Evolutionary conservation across 2,329 filamentous ascomycete genomes (phyloP).

Genomic region (Colletotrichum neosansevieriae): DNA sequence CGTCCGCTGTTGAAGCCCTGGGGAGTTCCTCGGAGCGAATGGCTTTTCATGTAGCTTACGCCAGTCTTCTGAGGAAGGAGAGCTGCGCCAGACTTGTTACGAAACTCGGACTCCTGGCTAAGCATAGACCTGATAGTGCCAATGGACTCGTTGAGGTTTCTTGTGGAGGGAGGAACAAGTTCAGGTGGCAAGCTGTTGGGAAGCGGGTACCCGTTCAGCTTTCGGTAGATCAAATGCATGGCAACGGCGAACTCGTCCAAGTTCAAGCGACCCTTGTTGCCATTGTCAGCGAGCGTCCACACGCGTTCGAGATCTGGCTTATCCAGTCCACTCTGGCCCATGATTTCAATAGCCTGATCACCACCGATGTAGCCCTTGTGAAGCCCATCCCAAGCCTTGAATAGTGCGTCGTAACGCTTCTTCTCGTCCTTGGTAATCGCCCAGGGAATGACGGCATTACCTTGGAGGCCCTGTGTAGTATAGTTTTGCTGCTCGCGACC

Average conservation of each 20-base stretch:
- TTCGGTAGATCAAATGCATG: slow-evolving; percentile 99
- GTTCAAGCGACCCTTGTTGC: slow-evolving; percentile 93
- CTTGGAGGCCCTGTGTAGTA: slow-evolving; percentile 87
- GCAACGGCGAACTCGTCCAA: slow-evolving; percentile 98
- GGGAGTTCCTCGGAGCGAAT: slow-evolving; percentile 82
- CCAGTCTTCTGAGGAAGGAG: slow-evolving; percentile 95
- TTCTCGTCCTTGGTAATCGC: slow-evolving; percentile 99
- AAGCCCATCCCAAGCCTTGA: slow-evolving; percentile 96
- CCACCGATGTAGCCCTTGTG: slow-evolving; percentile 93
- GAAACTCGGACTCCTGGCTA: slow-evolving; percentile 86
- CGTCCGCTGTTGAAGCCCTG: slow-evolving; percentile 71
- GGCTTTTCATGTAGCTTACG: slow-evolving; percentile 97
- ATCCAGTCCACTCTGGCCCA: slow-evolving; percentile 93
- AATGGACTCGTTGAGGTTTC: slow-evolving; percentile 93
- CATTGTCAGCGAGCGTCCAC: slow-evolving; percentile 94
- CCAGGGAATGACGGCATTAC: slow-evolving; percentile 97
- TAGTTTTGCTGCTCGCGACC: slow-evolving; percentile 87
- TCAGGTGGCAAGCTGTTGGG: slow-evolving; percentile 90
- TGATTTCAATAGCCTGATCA: slow-evolving; percentile 94
- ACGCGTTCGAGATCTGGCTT: slow-evolving; percentile 91
- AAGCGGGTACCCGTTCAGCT: slow-evolving; percentile 94
- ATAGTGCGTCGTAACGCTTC: slow-evolving; percentile 93
- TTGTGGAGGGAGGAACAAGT: slow-evolving; percentile 92
- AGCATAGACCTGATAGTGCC: slow-evolving; percentile 92
- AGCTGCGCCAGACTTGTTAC: slow-evolving; percentile 90